phyloP scores from a whole-genome alignment of 129 eudicot species.

The Saussurea involucrata region DNA sequence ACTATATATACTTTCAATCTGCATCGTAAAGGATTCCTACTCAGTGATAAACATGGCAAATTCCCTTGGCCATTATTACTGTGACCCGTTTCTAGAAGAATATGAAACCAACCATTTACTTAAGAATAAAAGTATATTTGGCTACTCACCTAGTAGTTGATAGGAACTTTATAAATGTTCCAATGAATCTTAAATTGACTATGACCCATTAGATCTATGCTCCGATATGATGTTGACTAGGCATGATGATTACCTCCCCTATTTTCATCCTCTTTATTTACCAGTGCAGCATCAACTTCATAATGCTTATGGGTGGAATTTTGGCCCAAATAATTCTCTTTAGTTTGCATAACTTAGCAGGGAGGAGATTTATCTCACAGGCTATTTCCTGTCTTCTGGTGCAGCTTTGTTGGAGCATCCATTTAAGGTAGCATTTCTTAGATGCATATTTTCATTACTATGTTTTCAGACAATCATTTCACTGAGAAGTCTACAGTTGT shows the following conservation, averaged over 20 bases:
- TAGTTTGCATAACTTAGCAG: constrained; percentile 33
- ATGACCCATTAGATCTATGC: background rate
- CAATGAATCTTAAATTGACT: constrained; percentile 12
- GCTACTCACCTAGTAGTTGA: background rate
- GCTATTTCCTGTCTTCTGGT: constrained; percentile 51
- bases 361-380: constrained; percentile 32
- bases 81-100: background rate
- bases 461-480: background rate
- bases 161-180: constrained; percentile 3
- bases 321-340: constrained; percentile 17
- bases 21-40: background rate
- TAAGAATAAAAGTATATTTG: background rate
- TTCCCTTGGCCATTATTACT: background rate
- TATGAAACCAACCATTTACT: background rate
- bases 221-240: background rate
- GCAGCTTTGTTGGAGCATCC: constrained; percentile 78
- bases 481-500: constrained; percentile 8
- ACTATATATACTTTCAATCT: background rate
- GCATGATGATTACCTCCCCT: background rate
- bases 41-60: background rate
- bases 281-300: background rate
- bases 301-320: constrained; percentile 9
- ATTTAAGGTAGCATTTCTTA: constrained; percentile 48
- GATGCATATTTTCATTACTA: background rate
- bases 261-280: background rate